Base-by-base conservation (phyloP, 495 filamentous ascomycete genomes). In the Penicillium herquei region DNA sequence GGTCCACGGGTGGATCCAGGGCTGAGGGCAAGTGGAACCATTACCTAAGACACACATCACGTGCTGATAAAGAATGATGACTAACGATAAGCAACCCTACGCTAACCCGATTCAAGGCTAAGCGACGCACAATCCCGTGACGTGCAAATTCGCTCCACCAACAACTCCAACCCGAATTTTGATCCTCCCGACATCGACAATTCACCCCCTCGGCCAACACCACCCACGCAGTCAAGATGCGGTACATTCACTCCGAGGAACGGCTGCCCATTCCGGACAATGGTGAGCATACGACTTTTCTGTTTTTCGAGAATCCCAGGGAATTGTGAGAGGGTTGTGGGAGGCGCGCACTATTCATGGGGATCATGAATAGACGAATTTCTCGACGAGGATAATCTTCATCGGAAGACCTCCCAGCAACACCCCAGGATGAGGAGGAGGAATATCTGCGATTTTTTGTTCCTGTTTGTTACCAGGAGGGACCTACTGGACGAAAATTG, bases 221-320 rank as follows among this genome's bases (percentile, higher is more conserved):
- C 70, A 67, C 69, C 70, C 67, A 75, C 71, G 69, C 73, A 77
- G 75, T 72, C 83, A 94, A 87, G 77, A 96, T 96, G 92, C 89
- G 87, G 82, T 96, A 96, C 87, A 96, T 98, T 81, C 91, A 97
- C 83, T 93, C 89, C 70, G 81, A 89, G 80, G 93, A 98, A 86
- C 84, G 84, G 79, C 84, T 98, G 78, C 82, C 83, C 66, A 89
- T 98, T 76, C 94, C 95, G 60, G 90, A 96, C 73, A 91, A 90
- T 80, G 94, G 95, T 97, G 87, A 86, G 92, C 64, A 58, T 68
- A 51, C 63, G 58, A 65, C 54, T 57, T 62, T 61, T 62, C 51
- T 51, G 56, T 17, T 56, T 61, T 51, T 61, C 39, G 54, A 39
- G 41, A 30, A 32, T 43, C 43, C 31, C 39, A 21, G 46, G 52